Evolutionary conservation across 768 basidiomycete genomes (phyloP), one percentile per base, ranked within the genome.

Genomic region (Russula compacta): DNA sequence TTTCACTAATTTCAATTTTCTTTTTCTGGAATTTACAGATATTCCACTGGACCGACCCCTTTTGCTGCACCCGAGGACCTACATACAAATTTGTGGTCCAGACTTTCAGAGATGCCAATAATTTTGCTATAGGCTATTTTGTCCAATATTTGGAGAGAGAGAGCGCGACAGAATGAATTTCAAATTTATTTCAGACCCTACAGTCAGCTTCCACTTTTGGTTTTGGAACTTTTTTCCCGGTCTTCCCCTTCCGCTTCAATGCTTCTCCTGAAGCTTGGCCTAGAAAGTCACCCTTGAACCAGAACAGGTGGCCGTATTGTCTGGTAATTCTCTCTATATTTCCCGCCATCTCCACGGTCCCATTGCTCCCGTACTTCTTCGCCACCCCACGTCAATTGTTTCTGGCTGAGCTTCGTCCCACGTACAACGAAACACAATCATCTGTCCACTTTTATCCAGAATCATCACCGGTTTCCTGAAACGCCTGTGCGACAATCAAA

Each of bases 351-450:
- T 40, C 17, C 19, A 12, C 44, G 53, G 59, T 42, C 54, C 35
- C 4, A 11, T 19, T 47, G 29, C 36, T 46, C 56, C 55, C 51
- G 44, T 48, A 49, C 44, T 63, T 54, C 61, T 58, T 58, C 24
- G 9, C 50, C 43, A 19, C 49, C 29, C 43, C 43, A 44, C 21
- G 60, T 61, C 56, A 57, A 43, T n/a, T 38, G 21, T 50, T 50
- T 12, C 53, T 33, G 21, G 12, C 24, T 53, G 2, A 54, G 14
- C 32, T 54, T 47, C 50, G 7, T 53, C 51, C n/a, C 36, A 51
- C 50, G 44, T 14, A 38, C 36, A 6, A 39, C 5, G 51, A 39
- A 19, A 10, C 14, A 39, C 36, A 38, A 24, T 40, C 59, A 39
- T 17, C 39, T 60, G 29, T 48, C 53, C 38, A 12, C 44, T 29